Base-by-base conservation (phyloP, 176 grass and related monocot species). In the Cenchrus fungigraminus region DNA sequence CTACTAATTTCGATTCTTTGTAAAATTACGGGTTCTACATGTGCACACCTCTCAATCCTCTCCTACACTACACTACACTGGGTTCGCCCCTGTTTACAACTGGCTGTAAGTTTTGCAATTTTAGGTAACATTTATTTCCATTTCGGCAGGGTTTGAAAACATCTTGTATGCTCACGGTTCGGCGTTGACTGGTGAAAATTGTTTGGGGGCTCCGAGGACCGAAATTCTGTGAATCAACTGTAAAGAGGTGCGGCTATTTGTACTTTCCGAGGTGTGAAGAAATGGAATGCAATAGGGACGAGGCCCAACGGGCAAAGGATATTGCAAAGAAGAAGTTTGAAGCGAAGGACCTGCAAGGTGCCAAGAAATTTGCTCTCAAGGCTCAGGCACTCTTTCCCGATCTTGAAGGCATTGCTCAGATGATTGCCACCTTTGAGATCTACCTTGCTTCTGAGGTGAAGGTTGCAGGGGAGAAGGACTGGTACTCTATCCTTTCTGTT, bases 231-330 rank as follows among this genome's bases (percentile, higher is more conserved):
- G n/a, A 61, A 82, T 31, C 40, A 46, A 29, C 13, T 46, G 50
- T 12, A 22, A n/a, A 45, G 62, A 83, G 68, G 78, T 8, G 53
- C 12, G 0, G 25, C 15, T 83, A 29, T 59, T 61, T 71, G 14
- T 19, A 37, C 10, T 51, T 6, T 10, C 14, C 12, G 8, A 60
- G 55, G 52, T 15, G 47, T 56, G 47, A 42, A 40, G n/a, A 66
- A 60, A 88, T 88, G 80, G 74, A 88, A 53, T 78, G 86, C 71
- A 88, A 83, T 46, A 78, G 69, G 54, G 80, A 88, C 22, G 80
- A 88, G 86, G 80, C 80, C 31, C 29, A 63, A 19, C 78, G 74
- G 74, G 86, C 80, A 0, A 88, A 78, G 20, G 80, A 29, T 28
- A 78, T 83, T 14, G 86, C 80, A 7, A 49, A 73, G 47, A 70